Percentiles rank a stretch among this genome's conserved stretches.
phyloP scores from a whole-genome alignment of 2,329 filamentous ascomycete genomes.

The Colletotrichum truncatum region DNA sequence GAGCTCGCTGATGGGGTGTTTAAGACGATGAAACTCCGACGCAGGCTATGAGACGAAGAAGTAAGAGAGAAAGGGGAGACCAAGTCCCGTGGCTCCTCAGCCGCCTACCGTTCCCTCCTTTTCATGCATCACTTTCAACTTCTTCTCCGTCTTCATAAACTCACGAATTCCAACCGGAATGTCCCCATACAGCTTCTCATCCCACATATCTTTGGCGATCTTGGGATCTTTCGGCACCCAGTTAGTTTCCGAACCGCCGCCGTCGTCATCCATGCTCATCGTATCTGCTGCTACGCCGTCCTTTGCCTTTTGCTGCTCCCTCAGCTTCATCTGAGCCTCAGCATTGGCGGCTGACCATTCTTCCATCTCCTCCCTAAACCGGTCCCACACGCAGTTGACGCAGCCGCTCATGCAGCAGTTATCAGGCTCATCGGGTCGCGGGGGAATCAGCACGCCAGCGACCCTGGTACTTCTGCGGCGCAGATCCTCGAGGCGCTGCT shows the following conservation, averaged over 20 bases:
- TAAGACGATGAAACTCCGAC: constrained; percentile 3
- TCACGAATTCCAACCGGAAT: constrained; percentile 93
- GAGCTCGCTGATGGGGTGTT: constrained; percentile 5
- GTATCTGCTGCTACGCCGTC: constrained; percentile 42
- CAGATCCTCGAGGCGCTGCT: constrained; percentile 66
- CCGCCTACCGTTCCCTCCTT: constrained; percentile 60
- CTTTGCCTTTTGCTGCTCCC: constrained; percentile 36
- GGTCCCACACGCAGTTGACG: constrained; percentile 97
- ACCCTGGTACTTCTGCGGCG: constrained; percentile 69
- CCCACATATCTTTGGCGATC: constrained; percentile 62
- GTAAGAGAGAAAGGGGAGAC: background rate
- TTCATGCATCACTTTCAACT: constrained; percentile 78
- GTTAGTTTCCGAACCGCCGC: constrained; percentile 76
- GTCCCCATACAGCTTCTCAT: constrained; percentile 77
- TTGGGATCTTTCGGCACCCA: constrained; percentile 61
- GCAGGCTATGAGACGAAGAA: background rate
- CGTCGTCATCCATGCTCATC: constrained; percentile 81
- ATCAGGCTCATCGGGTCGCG: constrained; percentile 87
- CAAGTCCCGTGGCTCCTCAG: constrained; percentile 36
- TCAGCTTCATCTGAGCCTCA: constrained; percentile 68
- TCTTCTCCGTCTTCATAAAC: constrained; percentile 98
- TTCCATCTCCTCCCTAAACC: constrained; percentile 90
- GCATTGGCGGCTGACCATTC: constrained; percentile 77
- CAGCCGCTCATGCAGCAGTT: constrained; percentile 99
- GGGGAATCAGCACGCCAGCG: constrained; percentile 84